Evolutionary conservation across 1,139 yeast genomes (phyloP), one percentile per base, ranked within the genome.

Genomic region (Protomyces gravidus): DNA sequence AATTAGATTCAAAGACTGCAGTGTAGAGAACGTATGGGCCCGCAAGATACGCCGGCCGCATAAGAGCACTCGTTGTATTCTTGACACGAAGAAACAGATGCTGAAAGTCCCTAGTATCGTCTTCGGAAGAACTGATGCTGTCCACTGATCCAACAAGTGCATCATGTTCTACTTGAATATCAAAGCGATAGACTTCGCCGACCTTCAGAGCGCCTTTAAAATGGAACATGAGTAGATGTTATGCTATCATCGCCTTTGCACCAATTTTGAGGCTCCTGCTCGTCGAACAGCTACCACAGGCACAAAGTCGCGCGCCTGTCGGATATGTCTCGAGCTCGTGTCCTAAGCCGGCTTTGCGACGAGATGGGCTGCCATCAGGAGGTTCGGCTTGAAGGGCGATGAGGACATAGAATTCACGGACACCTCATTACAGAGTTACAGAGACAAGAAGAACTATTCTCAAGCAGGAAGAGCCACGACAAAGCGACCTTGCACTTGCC

Each of bases 21-120:
- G 85, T 92, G 68, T 90, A 92, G 1, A 92, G 70, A n/a, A 86
- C 80, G 68, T 82, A 90, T 0, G 98, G 98, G 0, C 97, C 98
- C 46, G 89, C 84, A 26, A 92, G 73, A 68, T 85, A 88, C 0
- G 96, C 96, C 0, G 97, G 96, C 50, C 97, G 73, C 66, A 87
- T 73, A 0, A 96, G 83, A 9, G 87, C 71, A 61, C 83, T 82
- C 67, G 89, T 96, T 4, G 76, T 76, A 70, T 92, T 92, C 66
- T 82, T 82, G 42, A 92, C 79, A 11, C 59, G 53, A 26, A 55
- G 26, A 15, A 39, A 33, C 23, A 55, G 42, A 4, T 36, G 11
- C 11, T 23, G 42, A 9, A 40, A 21, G 19, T 49, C 59, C 7
- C 9, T 25, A 17, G 30, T 45, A 17, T 46, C 28, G 6, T 45